A percentile compares a stretch with the other conserved stretches of the same genome.
phyloP scores from a whole-genome alignment of 306 rosid species.

The Inga leiocalycina region DNA sequence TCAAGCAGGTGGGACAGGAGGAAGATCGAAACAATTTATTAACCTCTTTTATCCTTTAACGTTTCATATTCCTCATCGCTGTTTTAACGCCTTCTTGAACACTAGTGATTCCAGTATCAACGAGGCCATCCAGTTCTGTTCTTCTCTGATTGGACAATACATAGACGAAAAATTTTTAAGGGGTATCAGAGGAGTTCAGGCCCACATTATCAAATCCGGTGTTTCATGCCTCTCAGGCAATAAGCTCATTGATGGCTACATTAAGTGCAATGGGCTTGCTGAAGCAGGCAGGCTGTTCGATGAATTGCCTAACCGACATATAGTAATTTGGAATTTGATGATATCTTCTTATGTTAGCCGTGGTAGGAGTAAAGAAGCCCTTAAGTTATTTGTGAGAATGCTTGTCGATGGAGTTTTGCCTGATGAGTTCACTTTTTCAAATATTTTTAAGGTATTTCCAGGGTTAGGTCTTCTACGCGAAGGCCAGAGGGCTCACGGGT shows the following conservation, averaged over 20 bases:
- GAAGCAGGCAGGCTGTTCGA: slow-evolving; percentile 67
- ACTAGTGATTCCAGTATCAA: background rate
- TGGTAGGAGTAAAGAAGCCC: slow-evolving; percentile 50
- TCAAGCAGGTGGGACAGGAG: background rate
- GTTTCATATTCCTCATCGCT: slow-evolving; percentile 2
- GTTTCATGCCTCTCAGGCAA: slow-evolving; percentile 38
- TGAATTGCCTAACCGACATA: slow-evolving; percentile 51
- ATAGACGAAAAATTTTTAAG: slow-evolving; percentile 41
- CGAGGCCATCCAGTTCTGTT: slow-evolving; percentile 33
- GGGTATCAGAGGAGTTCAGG: slow-evolving; percentile 44
- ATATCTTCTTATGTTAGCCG: slow-evolving; percentile 49
- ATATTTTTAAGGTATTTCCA: slow-evolving; percentile 65
- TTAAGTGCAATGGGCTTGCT: slow-evolving; percentile 52
- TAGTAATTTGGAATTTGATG: slow-evolving; percentile 65
- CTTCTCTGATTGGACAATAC: slow-evolving; percentile 51
- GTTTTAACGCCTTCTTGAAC: slow-evolving; percentile 22
- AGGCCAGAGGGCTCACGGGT: slow-evolving; percentile 63
- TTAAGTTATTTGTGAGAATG: slow-evolving; percentile 52
- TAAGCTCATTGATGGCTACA: slow-evolving; percentile 53
- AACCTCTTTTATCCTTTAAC: slow-evolving; percentile 4
- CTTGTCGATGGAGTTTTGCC: slow-evolving; percentile 58
- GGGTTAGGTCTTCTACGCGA: slow-evolving; percentile 40
- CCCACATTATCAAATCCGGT: slow-evolving; percentile 51
- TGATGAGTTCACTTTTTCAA: slow-evolving; percentile 64
- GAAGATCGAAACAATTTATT: background rate